Evolutionary conservation across 2,329 filamentous ascomycete species (phyloP).

Genomic region (Nothomitra cinnamomea): DNA sequence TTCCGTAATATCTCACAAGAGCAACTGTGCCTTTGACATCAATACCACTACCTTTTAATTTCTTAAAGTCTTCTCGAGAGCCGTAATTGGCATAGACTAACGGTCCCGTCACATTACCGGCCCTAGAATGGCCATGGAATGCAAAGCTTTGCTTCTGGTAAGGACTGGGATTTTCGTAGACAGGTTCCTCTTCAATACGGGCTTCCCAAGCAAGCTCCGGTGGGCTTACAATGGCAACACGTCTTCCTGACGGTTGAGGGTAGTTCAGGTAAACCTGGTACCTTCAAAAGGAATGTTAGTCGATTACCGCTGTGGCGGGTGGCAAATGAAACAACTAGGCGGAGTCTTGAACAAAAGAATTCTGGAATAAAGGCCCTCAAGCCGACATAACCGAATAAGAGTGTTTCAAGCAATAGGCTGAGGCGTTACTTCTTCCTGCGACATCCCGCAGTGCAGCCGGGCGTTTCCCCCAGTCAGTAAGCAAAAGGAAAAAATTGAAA

Average conservation of each 20-base stretch:
- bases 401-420: too few species aligned
- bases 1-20: conserved; percentile 64
- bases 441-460: too few species aligned
- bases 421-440: too few species aligned
- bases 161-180: conserved; percentile 37
- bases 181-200: conserved; percentile 63
- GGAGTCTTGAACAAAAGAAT: too few species aligned
- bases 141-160: conserved; percentile 51
- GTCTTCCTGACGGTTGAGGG: conserved; percentile 57
- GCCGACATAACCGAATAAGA: too few species aligned
- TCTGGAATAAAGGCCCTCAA: too few species aligned
- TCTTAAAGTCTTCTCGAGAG: conserved; percentile 64
- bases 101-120: conserved; percentile 71
- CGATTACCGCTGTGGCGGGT: not conserved
- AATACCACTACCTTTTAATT: conserved; percentile 52
- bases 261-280: conserved; percentile 90
- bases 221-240: conserved; percentile 61
- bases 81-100: conserved; percentile 90
- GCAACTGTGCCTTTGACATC: conserved; percentile 65
- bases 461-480: too few species aligned
- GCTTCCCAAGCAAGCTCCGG: conserved; percentile 61
- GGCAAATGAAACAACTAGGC: too few species aligned
- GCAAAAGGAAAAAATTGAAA: conserved; percentile 4
- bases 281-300: conserved; percentile 10
- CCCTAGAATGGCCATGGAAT: conserved; percentile 81